Percentiles rank a stretch among this genome's conserved stretches.
phyloP scores from a whole-genome alignment of 1,284 basidiomycete species.

The Phenoliferia sp. region DNA sequence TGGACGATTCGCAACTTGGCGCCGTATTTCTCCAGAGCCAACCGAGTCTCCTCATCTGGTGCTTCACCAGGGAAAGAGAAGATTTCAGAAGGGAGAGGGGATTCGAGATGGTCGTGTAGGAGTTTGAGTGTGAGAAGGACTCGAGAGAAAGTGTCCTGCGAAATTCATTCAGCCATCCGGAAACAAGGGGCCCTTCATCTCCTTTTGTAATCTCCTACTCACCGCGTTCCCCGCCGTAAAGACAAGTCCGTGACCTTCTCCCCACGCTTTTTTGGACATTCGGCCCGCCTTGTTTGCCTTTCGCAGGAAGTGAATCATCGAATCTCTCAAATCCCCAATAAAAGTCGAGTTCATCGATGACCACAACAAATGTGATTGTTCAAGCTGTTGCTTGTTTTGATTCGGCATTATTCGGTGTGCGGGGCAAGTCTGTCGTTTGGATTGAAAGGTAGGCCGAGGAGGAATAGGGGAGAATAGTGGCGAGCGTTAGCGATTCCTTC shows the following conservation, averaged over 20 bases:
- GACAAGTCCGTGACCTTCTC: slow-evolving; percentile 37
- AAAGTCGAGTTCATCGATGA: slow-evolving; percentile 7
- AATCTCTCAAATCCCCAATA: neutral
- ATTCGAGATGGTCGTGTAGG: slow-evolving; percentile 41
- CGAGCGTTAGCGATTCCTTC: too few species aligned
- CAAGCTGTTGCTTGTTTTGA: slow-evolving; percentile 20
- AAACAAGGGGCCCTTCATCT: neutral
- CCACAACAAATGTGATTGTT: slow-evolving; percentile 15
- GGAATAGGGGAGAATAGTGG: too few species aligned
- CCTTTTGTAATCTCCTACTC: neutral
- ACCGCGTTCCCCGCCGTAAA: slow-evolving; percentile 48
- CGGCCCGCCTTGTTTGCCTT: slow-evolving; percentile 6
- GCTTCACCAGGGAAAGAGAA: slow-evolving; percentile 48
- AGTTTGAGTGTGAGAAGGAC: slow-evolving; percentile 45
- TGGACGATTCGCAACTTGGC: slow-evolving; percentile 43
- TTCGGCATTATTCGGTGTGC: slow-evolving; percentile 17
- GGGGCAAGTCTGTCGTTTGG: slow-evolving; percentile 16
- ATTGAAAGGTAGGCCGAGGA: too few species aligned
- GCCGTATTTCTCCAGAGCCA: slow-evolving; percentile 41
- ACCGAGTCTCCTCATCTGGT: slow-evolving; percentile 40
- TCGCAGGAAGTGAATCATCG: slow-evolving; percentile 13
- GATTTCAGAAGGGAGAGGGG: slow-evolving; percentile 44
- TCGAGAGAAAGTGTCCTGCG: slow-evolving; percentile 46
- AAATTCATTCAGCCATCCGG: too few species aligned
- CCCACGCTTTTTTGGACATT: slow-evolving; percentile 9